phyloP scores from a whole-genome alignment of 176 grass and related monocot species.

The Echinochloa phyllopogon region DNA sequence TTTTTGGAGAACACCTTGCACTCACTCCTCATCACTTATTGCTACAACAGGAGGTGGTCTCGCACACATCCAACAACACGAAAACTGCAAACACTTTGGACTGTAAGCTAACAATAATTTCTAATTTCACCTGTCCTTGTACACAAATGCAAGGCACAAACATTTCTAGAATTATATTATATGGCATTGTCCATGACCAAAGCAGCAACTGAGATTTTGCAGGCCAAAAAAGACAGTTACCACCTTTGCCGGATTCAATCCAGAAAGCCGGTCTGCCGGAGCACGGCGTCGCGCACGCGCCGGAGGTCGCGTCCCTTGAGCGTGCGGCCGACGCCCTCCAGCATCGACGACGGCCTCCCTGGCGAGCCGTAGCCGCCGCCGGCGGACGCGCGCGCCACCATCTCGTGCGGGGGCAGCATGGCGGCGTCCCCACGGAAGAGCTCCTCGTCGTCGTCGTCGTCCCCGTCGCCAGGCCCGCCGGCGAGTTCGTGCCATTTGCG shows the following conservation, averaged over 20 bases:
- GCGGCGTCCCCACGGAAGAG: constrained; percentile 38
- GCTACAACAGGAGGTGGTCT: background rate
- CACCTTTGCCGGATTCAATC: constrained; percentile 37
- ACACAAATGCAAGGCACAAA: background rate
- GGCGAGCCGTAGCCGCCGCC: background rate
- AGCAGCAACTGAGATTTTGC: constrained; percentile 6
- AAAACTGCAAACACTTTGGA: constrained; percentile 10
- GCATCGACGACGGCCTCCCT: constrained; percentile 36
- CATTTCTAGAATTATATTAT: constrained; percentile 9
- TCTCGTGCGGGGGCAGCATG: constrained; percentile 49
- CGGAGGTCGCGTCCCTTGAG: constrained; percentile 90
- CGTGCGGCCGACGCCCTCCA: constrained; percentile 79
- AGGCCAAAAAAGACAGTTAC: background rate
- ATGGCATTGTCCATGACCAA: constrained; percentile 1
- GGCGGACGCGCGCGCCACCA: constrained; percentile 47
- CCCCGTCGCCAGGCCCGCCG: background rate
- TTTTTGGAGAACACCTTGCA: no score
- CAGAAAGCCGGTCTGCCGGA: constrained; percentile 45
- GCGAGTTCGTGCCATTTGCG: constrained; percentile 28
- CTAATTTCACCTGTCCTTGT: background rate
- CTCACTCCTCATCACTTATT: background rate
- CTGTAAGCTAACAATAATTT: background rate
- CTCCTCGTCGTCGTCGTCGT: constrained; percentile 30
- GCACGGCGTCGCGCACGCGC: constrained; percentile 81
- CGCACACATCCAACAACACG: background rate